phyloP scores from a whole-genome alignment of 78 protist species.

The Isochrysis galbana region DNA sequence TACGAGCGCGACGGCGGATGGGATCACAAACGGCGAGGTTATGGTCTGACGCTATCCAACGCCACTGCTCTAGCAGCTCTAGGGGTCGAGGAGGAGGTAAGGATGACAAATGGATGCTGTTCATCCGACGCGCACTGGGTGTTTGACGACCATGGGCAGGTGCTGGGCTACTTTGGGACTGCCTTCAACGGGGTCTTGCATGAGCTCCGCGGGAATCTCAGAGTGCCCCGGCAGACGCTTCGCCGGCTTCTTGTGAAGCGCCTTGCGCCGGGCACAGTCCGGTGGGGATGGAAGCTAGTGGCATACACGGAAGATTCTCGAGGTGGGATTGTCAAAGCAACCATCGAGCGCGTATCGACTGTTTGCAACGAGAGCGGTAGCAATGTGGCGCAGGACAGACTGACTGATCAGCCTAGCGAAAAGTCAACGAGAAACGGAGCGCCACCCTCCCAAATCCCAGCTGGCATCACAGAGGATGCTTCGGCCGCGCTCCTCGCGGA shows the following conservation, averaged over 20 bases:
- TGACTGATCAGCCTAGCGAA: no score
- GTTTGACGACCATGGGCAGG: neutral
- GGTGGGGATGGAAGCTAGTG: neutral
- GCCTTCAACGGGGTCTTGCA: neutral
- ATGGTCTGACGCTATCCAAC: conserved; percentile 2
- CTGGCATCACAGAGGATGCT: no score
- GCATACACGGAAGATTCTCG: neutral
- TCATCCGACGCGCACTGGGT: neutral
- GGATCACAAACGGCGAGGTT: neutral
- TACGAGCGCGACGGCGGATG: neutral
- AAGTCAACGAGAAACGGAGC: no score
- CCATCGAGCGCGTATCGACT: no score
- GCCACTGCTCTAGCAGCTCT: neutral
- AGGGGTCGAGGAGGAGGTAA: neutral
- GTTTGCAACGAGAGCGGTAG: no score
- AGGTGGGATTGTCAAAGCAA: no score
- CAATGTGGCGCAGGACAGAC: no score
- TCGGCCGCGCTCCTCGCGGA: no score
- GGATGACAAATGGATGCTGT: neutral
- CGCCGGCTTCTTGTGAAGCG: neutral
- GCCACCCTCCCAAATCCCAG: no score
- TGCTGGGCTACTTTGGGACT: neutral
- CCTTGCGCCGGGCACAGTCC: conserved; percentile 3
- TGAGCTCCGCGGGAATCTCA: neutral
- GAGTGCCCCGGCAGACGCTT: neutral